Evolutionary conservation across 2,329 filamentous ascomycete genomes (phyloP).

Genomic region (Truncatella angustata): DNA sequence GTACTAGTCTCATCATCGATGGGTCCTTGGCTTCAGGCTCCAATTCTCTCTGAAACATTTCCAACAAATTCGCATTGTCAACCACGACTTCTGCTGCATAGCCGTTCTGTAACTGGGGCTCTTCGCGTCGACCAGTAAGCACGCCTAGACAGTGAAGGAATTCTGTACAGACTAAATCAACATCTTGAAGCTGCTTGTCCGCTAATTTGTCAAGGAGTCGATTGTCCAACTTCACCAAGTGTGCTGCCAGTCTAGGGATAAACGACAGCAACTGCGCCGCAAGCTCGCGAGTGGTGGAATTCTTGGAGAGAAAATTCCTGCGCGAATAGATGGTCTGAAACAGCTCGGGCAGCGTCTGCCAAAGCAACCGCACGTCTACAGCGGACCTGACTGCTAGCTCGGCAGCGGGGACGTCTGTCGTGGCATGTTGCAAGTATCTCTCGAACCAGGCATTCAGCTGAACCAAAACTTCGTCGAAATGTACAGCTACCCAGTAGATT

Average conservation of each 20-base stretch:
- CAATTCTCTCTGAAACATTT: constrained; percentile 36
- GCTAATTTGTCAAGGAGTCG: constrained; percentile 27
- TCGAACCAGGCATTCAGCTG: constrained; percentile 51
- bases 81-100: constrained; percentile 24
- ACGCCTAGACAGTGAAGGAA: constrained; percentile 46
- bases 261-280: constrained; percentile 32
- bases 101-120: constrained; percentile 28
- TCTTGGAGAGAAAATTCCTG: constrained; percentile 24
- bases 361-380: constrained; percentile 46
- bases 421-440: constrained; percentile 42
- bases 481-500: constrained; percentile 17
- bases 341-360: constrained; percentile 51
- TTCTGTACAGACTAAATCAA: constrained; percentile 34
- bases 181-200: constrained; percentile 32
- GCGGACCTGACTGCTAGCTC: constrained; percentile 39
- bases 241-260: constrained; percentile 50
- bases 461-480: constrained; percentile 42
- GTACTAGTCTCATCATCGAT: constrained; percentile 40
- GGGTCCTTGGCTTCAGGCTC: constrained; percentile 25
- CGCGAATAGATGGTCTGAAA: constrained; percentile 38
- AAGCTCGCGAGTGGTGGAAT: constrained; percentile 25
- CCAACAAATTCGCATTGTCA: constrained; percentile 39
- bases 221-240: constrained; percentile 51
- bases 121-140: constrained; percentile 33
- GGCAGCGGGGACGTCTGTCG: constrained; percentile 24